Evolutionary conservation across 805 yeast genomes (phyloP), one percentile per base, ranked within the genome.

Genomic region (Soucietia sequanensis): DNA sequence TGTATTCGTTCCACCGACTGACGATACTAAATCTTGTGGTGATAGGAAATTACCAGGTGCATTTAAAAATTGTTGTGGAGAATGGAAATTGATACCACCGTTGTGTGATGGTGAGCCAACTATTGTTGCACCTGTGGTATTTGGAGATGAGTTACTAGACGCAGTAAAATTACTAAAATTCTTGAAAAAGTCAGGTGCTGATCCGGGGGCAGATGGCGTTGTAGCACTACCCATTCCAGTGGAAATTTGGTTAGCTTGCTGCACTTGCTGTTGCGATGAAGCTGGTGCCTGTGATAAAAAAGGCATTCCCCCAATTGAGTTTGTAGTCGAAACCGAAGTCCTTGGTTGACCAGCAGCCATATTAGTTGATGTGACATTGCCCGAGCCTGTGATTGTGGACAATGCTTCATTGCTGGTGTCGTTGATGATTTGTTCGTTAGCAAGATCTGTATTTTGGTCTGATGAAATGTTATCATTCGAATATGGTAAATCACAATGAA

Each of bases 41-140:
- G 68, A 58, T 10, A 61, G 45, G 42, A 65, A 58, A 37, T 48
- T 58, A 5, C 59, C 58, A 4, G 62, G 55, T 2, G 52, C 58
- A 34, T 58, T 60, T 24, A 59, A 39, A 32, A 61, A 62, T 39
- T 62, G 68, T 30, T 58, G 65, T 0, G 69, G 70, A 2, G 68
- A 61, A 33, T 60, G 63, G 41, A 64, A 60, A 26, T 44, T 48
- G 22, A 59, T 43, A 4, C 59, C 60, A 5, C 32, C 26, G 9
- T 22, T 31, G 23, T 43, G 47, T 19, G 53, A 43, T 1, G 70
- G 70, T 4, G 70, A 63, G 1, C 63, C 44, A 17, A 51, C 44
- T 28, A 48, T 36, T n/a, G 44, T 44, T 6, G 46, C 33, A 6
- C 42, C 46, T 2, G 53, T 39, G 9, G 54, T 48, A n/a, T 39